phyloP scores from a whole-genome alignment of 1,284 basidiomycete genomes.

The Puccinia novopanici region DNA sequence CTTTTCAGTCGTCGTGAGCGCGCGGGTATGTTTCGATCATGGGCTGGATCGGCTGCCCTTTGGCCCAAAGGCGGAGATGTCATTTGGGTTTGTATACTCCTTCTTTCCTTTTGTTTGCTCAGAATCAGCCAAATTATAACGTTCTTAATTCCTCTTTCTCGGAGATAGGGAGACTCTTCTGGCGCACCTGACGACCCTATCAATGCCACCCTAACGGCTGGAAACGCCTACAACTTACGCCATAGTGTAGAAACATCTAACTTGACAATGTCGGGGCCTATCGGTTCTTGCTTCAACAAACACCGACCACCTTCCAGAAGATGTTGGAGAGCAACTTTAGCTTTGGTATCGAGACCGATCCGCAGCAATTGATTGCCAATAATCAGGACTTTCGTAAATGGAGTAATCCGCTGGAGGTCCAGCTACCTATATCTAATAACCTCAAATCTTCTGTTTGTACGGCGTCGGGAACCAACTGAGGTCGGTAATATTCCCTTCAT shows the following conservation, averaged over 20 bases:
- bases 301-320: slow-evolving; percentile 71
- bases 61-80: slow-evolving; percentile 75
- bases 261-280: slow-evolving; percentile 76
- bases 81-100: slow-evolving; percentile 76
- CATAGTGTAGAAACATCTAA: slow-evolving; percentile 64
- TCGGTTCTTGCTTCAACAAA: slow-evolving; percentile 80
- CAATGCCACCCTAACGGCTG: slow-evolving; percentile 61
- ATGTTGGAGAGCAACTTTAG: slow-evolving; percentile 91
- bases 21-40: slow-evolving; percentile 85
- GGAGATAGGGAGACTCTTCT: slow-evolving; percentile 47
- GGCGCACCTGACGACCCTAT: slow-evolving; percentile 74
- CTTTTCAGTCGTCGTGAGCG: slow-evolving; percentile 73
- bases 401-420: slow-evolving; percentile 91
- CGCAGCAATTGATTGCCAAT: slow-evolving; percentile 61
- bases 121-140: not conserved
- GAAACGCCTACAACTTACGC: slow-evolving; percentile 54
- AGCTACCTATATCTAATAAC: slow-evolving; percentile 82
- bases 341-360: slow-evolving; percentile 84
- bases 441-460: slow-evolving; percentile 94
- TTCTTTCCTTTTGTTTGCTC: slow-evolving; percentile 51
- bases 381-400: slow-evolving; percentile 68
- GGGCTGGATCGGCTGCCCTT: slow-evolving; percentile 83
- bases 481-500: slow-evolving; percentile 61
- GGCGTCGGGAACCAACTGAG: slow-evolving; percentile 94
- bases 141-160: not conserved